Evolutionary conservation across 169 alveolate species (phyloP).

Genomic region (Perkinsus marinus): DNA sequence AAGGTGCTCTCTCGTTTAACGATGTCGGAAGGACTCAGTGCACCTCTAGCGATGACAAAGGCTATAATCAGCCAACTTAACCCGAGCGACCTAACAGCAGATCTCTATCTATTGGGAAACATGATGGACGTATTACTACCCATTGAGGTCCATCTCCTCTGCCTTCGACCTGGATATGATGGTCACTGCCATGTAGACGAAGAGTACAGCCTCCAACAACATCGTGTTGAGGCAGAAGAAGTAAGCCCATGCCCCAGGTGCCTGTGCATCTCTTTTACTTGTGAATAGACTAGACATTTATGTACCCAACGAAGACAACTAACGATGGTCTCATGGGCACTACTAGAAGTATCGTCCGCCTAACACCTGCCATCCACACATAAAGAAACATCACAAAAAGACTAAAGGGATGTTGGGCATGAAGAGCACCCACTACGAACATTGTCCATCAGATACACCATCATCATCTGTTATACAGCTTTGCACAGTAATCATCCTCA

Average conservation of each 20-base stretch:
- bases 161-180: neutral
- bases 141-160: neutral
- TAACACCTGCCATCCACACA: no score
- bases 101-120: no score
- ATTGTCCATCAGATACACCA: no score
- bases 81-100: neutral
- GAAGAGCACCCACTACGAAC: no score
- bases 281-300: neutral
- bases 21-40: neutral
- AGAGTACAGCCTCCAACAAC: neutral
- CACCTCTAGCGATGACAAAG: neutral
- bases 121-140: neutral
- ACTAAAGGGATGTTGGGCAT: no score
- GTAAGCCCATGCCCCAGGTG: neutral
- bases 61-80: neutral
- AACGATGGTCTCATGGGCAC: no score
- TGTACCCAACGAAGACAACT: neutral
- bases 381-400: no score
- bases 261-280: neutral
- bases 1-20: neutral
- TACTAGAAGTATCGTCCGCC: no score
- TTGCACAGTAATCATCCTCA: no score
- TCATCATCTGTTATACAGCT: no score
- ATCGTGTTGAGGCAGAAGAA: neutral
- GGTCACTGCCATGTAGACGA: neutral